Evolutionary conservation across 2,329 filamentous ascomycete species (phyloP), one percentile per base, ranked within the genome.

Genomic region (Clarireedia sp.): DNA sequence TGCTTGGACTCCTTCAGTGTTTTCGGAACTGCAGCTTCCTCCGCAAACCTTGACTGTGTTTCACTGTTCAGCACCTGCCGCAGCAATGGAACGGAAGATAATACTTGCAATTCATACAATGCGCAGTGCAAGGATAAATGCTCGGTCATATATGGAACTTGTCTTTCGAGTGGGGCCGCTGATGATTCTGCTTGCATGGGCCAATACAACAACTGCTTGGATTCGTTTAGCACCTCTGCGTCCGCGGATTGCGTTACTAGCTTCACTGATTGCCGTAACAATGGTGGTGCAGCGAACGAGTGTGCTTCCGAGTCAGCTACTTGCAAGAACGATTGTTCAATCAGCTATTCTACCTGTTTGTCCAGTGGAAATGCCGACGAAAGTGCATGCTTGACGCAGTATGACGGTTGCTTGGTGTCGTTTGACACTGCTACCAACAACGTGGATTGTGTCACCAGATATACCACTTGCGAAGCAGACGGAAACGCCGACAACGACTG

Each of bases 91-190:
- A 45, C 23, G 12, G 57, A 12, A 0, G 57, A 59, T n/a, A 59
- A 59, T 14, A 59, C 50, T 7, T 59, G 57, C 47, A 57, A 59
- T 24, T 54, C 54, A 12, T 59, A 57, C n/a, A 56, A 37, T 10
- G 57, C 57, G 17, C 57, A 58, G 36, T 57, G 57, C 50, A 58
- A 58, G 49, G 57, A 58, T 17, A 58, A 58, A 36, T 58, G 57
- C 12, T 52, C 48, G 40, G 49, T 37, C 12, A 56, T 56, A n/a
- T 58, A 56, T 36, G 54, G 57, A 8, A 57, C 51, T 29, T 59
- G 57, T 48, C 40, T 59, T 2, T 48, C 36, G 33, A 50, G 44
- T n/a, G 57, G 57, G 1, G 19, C 38, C 17, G 48, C 57, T 2
- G 48, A 59, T 29, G 49, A 59, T 26, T 33, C 49, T n/a, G 36